phyloP scores from a whole-genome alignment of 1,284 basidiomycete genomes.

The Xanthoconium separans region DNA sequence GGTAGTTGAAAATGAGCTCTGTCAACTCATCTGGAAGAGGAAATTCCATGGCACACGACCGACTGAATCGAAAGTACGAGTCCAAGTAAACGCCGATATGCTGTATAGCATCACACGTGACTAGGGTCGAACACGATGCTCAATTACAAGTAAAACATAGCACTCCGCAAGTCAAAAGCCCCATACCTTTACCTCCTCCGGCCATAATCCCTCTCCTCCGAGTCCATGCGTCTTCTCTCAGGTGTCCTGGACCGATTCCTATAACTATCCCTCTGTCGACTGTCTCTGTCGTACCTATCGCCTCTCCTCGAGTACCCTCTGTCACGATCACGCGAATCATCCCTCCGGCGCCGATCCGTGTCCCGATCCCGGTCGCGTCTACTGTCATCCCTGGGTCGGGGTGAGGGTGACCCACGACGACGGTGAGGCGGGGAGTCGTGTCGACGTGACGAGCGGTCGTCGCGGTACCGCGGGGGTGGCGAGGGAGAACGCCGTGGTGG shows the following conservation, averaged over 20 bases:
- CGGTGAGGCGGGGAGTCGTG: constrained; percentile 35
- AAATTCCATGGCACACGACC: constrained; percentile 15
- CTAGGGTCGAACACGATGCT: no score
- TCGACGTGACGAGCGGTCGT: constrained; percentile 27
- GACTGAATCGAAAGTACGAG: no score
- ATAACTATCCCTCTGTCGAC: constrained; percentile 12
- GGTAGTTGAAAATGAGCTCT: constrained; percentile 16
- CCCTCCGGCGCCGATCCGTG: constrained; percentile 25
- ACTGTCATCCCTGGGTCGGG: constrained; percentile 17
- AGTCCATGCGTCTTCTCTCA: constrained; percentile 20
- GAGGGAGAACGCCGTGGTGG: constrained; percentile 33
- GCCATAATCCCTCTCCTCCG: constrained; percentile 23
- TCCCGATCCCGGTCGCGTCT: constrained; percentile 21
- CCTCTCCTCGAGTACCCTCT: constrained; percentile 12
- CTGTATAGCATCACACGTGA: no score
- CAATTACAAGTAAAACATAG: not conserved
- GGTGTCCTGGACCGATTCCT: constrained; percentile 30
- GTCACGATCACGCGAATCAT: constrained; percentile 27
- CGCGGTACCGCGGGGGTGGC: constrained; percentile 35
- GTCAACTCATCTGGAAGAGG: constrained; percentile 25
- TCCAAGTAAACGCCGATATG: no score
- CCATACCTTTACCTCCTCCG: constrained; percentile 19
- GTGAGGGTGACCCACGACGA: constrained; percentile 25
- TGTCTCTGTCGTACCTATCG: constrained; percentile 19
- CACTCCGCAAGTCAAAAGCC: not conserved